Evolutionary conservation across 139 green algal genomes (phyloP).

Genomic region (Ettlia oleoabundans): DNA sequence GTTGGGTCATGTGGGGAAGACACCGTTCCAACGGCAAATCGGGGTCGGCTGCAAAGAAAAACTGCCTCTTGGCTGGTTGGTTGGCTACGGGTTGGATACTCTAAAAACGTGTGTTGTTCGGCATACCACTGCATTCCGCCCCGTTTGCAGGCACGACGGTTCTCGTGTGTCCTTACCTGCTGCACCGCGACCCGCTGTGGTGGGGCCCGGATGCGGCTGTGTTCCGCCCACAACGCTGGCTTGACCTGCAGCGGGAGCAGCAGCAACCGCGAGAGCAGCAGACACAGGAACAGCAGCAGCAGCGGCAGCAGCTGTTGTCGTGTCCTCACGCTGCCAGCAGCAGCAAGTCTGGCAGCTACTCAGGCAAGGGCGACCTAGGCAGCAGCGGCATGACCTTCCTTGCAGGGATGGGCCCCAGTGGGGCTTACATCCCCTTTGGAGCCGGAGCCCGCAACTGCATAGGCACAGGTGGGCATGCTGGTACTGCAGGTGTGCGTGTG

Average conservation of each 20-base stretch:
- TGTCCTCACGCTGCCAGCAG: background rate
- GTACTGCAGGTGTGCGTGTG: too few species aligned
- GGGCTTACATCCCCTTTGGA: slow-evolving; percentile 78
- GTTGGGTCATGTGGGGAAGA: too few species aligned
- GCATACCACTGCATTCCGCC: background rate
- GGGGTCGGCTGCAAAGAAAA: too few species aligned
- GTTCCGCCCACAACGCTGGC: slow-evolving; percentile 80
- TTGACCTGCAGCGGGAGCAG: slow-evolving; percentile 39
- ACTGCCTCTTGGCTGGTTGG: too few species aligned
- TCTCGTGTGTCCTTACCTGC: slow-evolving; percentile 79
- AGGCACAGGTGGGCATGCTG: slow-evolving; percentile 60
- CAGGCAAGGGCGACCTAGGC: background rate
- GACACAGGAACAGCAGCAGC: background rate
- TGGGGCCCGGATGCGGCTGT: slow-evolving; percentile 52
- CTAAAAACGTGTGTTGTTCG: background rate
- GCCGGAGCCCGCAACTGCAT: slow-evolving; percentile 89
- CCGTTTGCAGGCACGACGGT: slow-evolving; percentile 65
- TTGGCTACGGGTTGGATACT: too few species aligned
- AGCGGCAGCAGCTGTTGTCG: background rate
- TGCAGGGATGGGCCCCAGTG: slow-evolving; percentile 69
- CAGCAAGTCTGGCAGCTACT: background rate
- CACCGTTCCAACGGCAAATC: too few species aligned
- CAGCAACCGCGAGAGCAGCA: background rate
- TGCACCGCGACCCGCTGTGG: slow-evolving; percentile 70
- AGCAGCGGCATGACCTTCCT: slow-evolving; percentile 43